Conservation (phyloP, 2,329 filamentous ascomycete genomes). For the Botrytis tulipae region DNA sequence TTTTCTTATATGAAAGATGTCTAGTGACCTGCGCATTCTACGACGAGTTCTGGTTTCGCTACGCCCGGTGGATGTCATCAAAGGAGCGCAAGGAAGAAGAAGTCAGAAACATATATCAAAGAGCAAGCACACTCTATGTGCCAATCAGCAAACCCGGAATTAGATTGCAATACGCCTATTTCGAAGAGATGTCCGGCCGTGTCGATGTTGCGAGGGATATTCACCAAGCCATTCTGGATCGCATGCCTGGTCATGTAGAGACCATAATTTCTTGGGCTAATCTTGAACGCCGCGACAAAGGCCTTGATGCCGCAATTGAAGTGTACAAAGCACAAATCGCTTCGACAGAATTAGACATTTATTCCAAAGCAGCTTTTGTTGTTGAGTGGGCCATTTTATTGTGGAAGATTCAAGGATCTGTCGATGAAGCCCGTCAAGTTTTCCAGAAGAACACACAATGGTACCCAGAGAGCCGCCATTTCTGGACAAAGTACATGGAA, state of each 20-base stretch:
- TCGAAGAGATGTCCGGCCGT: slow-evolving; percentile 82
- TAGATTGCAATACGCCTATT: slow-evolving; percentile 87
- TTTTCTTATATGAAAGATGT: slow-evolving; percentile 91
- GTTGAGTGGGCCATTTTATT: slow-evolving; percentile 84
- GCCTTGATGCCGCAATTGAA: slow-evolving; percentile 79
- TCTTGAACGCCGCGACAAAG: slow-evolving; percentile 76
- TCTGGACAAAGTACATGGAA: slow-evolving; percentile 85
- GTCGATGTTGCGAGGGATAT: slow-evolving; percentile 79
- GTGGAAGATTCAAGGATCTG: slow-evolving; percentile 82
- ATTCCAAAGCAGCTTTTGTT: slow-evolving; percentile 81
- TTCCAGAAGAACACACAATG: slow-evolving; percentile 80
- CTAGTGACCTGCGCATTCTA: slow-evolving; percentile 91
- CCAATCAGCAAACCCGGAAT: slow-evolving; percentile 82
- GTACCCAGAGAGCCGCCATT: slow-evolving; percentile 80
- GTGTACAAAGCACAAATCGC: slow-evolving; percentile 81
- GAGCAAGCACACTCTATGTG: slow-evolving; percentile 80
- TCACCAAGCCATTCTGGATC: slow-evolving; percentile 73
- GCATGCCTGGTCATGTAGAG: slow-evolving; percentile 78
- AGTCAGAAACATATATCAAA: slow-evolving; percentile 85
- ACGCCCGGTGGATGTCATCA: slow-evolving; percentile 86
- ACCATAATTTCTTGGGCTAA: slow-evolving; percentile 87
- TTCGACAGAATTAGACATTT: slow-evolving; percentile 66
- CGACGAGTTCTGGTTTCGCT: slow-evolving; percentile 98
- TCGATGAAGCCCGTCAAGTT: slow-evolving; percentile 77
- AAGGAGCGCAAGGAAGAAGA: slow-evolving; percentile 83